Conservation (phyloP, 768 basidiomycete genomes). For the Mycena latifolia region DNA sequence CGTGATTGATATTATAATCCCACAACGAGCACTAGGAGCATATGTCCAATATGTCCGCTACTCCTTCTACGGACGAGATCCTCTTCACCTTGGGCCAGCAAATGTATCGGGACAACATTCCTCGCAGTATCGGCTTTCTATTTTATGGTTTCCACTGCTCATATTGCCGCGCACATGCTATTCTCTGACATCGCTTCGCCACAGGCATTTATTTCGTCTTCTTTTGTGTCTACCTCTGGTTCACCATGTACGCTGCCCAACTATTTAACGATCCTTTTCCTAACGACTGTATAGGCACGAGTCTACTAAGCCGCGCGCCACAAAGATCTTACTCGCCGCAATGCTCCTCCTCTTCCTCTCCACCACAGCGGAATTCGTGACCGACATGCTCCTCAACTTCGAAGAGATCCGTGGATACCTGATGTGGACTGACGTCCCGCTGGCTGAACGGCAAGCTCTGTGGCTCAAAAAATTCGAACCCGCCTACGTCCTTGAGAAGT, state of each 20-base stretch:
- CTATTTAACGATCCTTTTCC: background rate
- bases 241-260: slow-evolving; percentile 6
- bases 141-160: slow-evolving; percentile 10
- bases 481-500: background rate
- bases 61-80: slow-evolving; percentile 4
- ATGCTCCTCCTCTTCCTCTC: slow-evolving; percentile 28
- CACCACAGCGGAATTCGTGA: slow-evolving; percentile 18
- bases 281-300: too few species aligned
- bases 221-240: slow-evolving; percentile 15
- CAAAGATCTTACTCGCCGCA: slow-evolving; percentile 6
- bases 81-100: slow-evolving; percentile 8
- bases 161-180: background rate
- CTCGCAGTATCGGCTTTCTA: slow-evolving; percentile 14
- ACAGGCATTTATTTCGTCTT: slow-evolving; percentile 26
- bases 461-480: background rate
- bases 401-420: slow-evolving; percentile 15
- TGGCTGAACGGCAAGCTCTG: slow-evolving; percentile 2
- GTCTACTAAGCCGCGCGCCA: too few species aligned
- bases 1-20: too few species aligned
- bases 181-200: slow-evolving; percentile 1
- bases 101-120: slow-evolving; percentile 15
- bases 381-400: slow-evolving; percentile 15
- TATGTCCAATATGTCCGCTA: too few species aligned
- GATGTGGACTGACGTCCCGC: slow-evolving; percentile 13
- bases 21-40: too few species aligned